Conservation (phyloP, 441 rosid species). For the Pelargonium myrrhifolium region DNA sequence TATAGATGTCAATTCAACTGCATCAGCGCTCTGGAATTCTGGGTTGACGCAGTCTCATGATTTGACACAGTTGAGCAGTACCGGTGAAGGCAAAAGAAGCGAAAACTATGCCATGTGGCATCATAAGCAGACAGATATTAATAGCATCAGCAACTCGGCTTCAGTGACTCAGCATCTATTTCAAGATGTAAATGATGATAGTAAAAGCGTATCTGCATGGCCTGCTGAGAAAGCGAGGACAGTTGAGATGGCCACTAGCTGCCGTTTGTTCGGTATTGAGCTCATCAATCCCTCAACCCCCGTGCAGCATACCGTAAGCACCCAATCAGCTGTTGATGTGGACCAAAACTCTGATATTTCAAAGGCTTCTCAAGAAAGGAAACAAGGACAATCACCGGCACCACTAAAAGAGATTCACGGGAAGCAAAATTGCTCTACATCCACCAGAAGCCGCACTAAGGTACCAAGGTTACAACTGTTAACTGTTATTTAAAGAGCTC, state of each 20-base stretch:
- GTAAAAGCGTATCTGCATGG: conserved; percentile 25
- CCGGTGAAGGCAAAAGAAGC: conserved; percentile 43
- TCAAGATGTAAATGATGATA: conserved; percentile 34
- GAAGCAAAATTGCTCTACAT: conserved; percentile 37
- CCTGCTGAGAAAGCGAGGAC: conserved; percentile 33
- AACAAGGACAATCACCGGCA: conserved; percentile 34
- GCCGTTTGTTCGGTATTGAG: conserved; percentile 58
- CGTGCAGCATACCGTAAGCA: conserved; percentile 21
- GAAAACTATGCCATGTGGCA: conserved; percentile 45
- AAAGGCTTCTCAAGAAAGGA: conserved; percentile 43
- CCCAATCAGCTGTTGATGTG: conserved; percentile 30
- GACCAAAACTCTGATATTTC: conserved; percentile 48
- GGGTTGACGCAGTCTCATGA: conserved; percentile 36
- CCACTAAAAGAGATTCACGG: conserved; percentile 56
- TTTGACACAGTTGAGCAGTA: conserved; percentile 30
- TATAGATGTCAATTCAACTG: conserved; percentile 37
- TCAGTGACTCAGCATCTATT: conserved; percentile 33
- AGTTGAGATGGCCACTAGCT: conserved; percentile 30
- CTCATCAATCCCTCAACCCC: conserved; percentile 32
- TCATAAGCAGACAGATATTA: conserved; percentile 36
- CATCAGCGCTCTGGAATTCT: conserved; percentile 41
- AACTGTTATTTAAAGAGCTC: not conserved
- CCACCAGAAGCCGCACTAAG: conserved; percentile 53
- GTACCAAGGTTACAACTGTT: conserved; percentile 9
- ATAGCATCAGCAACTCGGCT: conserved; percentile 25